A percentile compares a stretch with the other conserved stretches of the same genome.
phyloP scores from a whole-genome alignment of 768 basidiomycete genomes.

The Hygrocybe coccinea region DNA sequence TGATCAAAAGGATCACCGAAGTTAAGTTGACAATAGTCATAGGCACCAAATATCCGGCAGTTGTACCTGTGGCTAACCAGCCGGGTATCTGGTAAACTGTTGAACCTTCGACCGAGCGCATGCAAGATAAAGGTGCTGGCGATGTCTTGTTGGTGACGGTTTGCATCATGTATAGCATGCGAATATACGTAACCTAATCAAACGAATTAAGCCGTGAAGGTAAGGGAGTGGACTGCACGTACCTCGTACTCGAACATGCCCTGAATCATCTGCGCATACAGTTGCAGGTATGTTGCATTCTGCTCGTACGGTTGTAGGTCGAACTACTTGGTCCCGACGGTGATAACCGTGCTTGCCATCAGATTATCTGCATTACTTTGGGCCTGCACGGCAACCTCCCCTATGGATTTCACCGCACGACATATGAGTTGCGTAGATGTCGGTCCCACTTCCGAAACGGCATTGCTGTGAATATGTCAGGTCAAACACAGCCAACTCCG shows the following conservation, averaged over 20 bases:
- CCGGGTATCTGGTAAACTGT: constrained; percentile 12
- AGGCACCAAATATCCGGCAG: constrained; percentile 20
- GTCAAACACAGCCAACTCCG: constrained; percentile 15
- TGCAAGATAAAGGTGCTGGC: constrained; percentile 12
- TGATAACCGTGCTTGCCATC: constrained; percentile 20
- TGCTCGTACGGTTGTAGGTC: constrained; percentile 1
- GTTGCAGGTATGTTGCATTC: constrained; percentile 9
- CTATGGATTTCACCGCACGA: constrained; percentile 9
- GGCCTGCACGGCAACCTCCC: constrained; percentile 5
- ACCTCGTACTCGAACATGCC: constrained; percentile 24
- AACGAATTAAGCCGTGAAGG: not conserved
- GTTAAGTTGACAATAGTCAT: constrained; percentile 20
- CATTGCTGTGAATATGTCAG: constrained; percentile 9
- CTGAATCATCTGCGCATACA: constrained; percentile 21
- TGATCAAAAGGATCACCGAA: constrained; percentile 14
- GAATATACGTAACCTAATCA: constrained; percentile 18
- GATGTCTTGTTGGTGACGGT: not conserved
- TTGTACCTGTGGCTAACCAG: constrained; percentile 13
- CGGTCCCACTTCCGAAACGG: not conserved
- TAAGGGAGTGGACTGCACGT: not conserved
- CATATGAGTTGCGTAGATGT: constrained; percentile 3
- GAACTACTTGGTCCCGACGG: constrained; percentile 18
- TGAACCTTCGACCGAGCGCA: constrained; percentile 11
- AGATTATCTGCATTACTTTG: constrained; percentile 15
- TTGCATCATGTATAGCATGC: constrained; percentile 14